phyloP scores from a whole-genome alignment of 2,329 filamentous ascomycete genomes.

The Aspergillus fructus region DNA sequence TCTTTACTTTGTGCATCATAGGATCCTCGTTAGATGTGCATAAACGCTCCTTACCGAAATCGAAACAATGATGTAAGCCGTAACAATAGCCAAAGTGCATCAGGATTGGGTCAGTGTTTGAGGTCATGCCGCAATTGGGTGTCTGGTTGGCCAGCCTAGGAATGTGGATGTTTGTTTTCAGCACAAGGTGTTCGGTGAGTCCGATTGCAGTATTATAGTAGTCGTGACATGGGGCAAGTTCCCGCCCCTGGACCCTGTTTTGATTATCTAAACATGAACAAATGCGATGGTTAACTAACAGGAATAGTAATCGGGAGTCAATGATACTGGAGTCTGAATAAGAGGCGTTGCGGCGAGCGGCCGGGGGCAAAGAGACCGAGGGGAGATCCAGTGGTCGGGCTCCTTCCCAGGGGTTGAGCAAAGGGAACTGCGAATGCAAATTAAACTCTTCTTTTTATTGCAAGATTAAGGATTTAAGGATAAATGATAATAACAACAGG shows the following conservation, averaged over 20 bases:
- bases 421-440: slow-evolving; percentile 6
- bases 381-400: slow-evolving; percentile 17
- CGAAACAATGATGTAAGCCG: background rate
- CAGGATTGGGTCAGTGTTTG: background rate
- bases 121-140: slow-evolving; percentile 1
- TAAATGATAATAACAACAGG: slow-evolving; percentile 8
- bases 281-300: background rate
- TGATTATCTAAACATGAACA: background rate
- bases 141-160: slow-evolving; percentile 1
- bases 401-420: slow-evolving; percentile 22
- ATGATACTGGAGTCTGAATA: no score
- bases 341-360: background rate
- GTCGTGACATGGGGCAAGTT: background rate
- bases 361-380: background rate
- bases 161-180: slow-evolving; percentile 12
- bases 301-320: background rate
- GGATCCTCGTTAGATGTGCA: background rate
- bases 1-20: background rate
- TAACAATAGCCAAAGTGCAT: background rate
- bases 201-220: background rate
- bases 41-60: background rate
- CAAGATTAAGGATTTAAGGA: background rate
- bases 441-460: slow-evolving; percentile 4
- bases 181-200: background rate
- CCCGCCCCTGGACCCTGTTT: background rate